Percentiles rank a stretch among this genome's conserved stretches.
These are phyloP conservation scores for Diaporthe australafricana DNA, from an alignment of 2,329 filamentous ascomycete species.

Conservation along the genomic window DNA sequence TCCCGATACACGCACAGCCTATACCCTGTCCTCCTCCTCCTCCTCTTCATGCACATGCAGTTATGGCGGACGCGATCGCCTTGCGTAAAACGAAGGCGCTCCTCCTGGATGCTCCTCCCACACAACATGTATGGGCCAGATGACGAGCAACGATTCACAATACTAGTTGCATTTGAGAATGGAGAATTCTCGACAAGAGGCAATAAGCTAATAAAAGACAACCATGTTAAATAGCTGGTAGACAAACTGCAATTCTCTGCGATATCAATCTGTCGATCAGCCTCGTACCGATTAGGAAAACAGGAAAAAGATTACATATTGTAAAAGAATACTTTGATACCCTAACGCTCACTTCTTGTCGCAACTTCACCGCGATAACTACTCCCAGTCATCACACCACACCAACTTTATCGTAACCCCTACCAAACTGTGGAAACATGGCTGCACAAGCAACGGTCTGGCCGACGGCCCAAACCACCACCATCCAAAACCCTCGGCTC, in stretches of 20 bases:
- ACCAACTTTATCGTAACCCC: background rate
- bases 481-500: conserved; percentile 53
- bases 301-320: too few species aligned
- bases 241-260: background rate
- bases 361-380: background rate
- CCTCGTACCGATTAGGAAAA: background rate
- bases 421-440: conserved; percentile 23
- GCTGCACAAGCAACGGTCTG: conserved; percentile 37
- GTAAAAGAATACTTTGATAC: background rate
- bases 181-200: background rate
- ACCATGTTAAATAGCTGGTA: conserved; percentile 12
- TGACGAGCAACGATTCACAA: background rate
- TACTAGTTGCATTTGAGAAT: too few species aligned
- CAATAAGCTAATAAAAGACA: background rate
- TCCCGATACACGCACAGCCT: conserved; percentile 6
- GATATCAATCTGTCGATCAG: background rate
- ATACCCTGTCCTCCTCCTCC: conserved; percentile 25
- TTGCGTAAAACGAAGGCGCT: conserved; percentile 23
- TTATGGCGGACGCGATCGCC: conserved; percentile 4
- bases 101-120: conserved; percentile 23
- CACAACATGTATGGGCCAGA: background rate
- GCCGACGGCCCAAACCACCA: conserved; percentile 46
- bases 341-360: background rate
- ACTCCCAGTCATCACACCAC: background rate
- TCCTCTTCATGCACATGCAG: too few species aligned